These are phyloP conservation scores for Podila epigama DNA, from an alignment of 192 early-diverging fungal genomes.

Conservation along the genomic window DNA sequence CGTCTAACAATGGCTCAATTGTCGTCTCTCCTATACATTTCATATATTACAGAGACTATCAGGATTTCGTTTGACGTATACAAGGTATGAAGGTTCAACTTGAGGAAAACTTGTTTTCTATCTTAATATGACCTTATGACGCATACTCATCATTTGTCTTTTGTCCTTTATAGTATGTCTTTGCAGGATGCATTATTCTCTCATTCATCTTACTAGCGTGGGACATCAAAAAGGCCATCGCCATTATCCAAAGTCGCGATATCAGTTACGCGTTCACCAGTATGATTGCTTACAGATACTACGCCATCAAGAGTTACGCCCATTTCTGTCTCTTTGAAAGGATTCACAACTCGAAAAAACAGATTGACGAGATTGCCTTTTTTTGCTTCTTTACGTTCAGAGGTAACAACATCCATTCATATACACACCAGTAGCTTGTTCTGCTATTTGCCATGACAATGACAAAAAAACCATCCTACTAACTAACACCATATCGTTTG, in stretches of 20 bases:
- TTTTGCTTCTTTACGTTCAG: slow-evolving; percentile 85
- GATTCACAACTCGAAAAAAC: slow-evolving; percentile 68
- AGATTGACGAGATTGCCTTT: slow-evolving; percentile 75
- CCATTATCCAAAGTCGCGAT: slow-evolving; percentile 71
- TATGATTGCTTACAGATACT: slow-evolving; percentile 78
- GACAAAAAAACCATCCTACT: no score
- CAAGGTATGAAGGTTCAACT: slow-evolving; percentile 8
- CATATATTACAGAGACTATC: slow-evolving; percentile 4
- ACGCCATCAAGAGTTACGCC: slow-evolving; percentile 76
- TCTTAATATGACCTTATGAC: neutral
- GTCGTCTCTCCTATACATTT: neutral
- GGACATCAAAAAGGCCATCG: slow-evolving; percentile 75
- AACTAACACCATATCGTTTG: neutral
- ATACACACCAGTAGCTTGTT: no score
- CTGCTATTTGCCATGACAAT: neutral
- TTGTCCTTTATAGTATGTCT: slow-evolving; percentile 50
- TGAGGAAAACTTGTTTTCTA: neutral
- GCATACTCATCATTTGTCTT: neutral
- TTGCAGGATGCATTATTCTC: slow-evolving; percentile 69
- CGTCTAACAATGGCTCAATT: neutral
- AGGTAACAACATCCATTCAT: slow-evolving; percentile 65
- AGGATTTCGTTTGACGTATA: slow-evolving; percentile 32
- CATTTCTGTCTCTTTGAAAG: slow-evolving; percentile 84
- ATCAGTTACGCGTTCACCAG: slow-evolving; percentile 81
- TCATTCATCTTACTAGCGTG: slow-evolving; percentile 76